Evolutionary conservation across 2,329 filamentous ascomycete species (phyloP).

Genomic region (Onygenales sp.): DNA sequence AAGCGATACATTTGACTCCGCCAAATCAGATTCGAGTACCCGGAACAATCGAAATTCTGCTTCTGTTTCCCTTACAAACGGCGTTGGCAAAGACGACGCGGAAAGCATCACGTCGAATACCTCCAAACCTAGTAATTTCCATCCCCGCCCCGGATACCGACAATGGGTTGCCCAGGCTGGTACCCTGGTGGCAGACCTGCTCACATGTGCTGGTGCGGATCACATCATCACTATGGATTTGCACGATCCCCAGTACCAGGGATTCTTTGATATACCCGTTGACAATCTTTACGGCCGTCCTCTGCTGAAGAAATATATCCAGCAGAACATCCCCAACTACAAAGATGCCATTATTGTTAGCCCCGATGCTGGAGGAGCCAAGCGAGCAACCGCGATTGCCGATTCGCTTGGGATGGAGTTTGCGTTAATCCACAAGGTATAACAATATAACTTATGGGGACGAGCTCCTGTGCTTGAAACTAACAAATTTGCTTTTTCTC

Average conservation of each 20-base stretch:
- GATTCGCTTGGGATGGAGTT: conserved; percentile 91
- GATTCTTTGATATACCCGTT: conserved; percentile 97
- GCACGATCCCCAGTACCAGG: conserved; percentile 93
- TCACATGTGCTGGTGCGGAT: conserved; percentile 92
- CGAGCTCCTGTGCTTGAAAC: background rate
- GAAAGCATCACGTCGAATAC: conserved; percentile 45
- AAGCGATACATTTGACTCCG: conserved; percentile 29
- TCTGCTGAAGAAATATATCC: conserved; percentile 54
- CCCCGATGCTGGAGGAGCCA: conserved; percentile 91
- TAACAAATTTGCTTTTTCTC: background rate
- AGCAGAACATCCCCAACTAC: conserved; percentile 74
- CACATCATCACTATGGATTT: conserved; percentile 98
- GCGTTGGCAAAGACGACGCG: conserved; percentile 53
- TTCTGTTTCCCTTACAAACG: conserved; percentile 33
- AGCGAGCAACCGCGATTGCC: conserved; percentile 89
- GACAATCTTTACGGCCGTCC: conserved; percentile 79
- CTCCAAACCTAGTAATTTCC: conserved; percentile 52
- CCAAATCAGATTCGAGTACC: conserved; percentile 22
- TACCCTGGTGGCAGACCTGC: conserved; percentile 83
- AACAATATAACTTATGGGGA: conserved; percentile 16
- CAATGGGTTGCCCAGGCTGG: conserved; percentile 98
- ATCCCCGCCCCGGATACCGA: conserved; percentile 87
- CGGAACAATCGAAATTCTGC: conserved; percentile 12
- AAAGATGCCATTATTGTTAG: conserved; percentile 86
- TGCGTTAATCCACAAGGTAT: conserved; percentile 94